These are phyloP conservation scores for Pseudogymnoascus sp. DNA, from an alignment of 2,329 filamentous ascomycete species.

Conservation along the genomic window DNA sequence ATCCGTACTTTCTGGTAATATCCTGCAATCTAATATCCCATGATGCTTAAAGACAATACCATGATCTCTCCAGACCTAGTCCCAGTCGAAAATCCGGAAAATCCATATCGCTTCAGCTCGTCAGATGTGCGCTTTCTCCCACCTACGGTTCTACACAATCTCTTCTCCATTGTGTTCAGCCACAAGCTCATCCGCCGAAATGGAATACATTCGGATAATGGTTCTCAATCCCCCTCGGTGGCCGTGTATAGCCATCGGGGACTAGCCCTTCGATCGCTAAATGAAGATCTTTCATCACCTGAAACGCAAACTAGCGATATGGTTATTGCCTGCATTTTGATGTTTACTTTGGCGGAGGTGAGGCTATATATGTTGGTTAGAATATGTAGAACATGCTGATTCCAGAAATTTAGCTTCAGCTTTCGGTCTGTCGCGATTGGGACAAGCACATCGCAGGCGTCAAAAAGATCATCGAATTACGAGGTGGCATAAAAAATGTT, in stretches of 20 bases:
- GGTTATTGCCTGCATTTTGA: conserved; percentile 4
- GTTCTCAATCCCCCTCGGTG: neutral
- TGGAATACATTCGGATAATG: neutral
- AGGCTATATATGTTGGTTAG: neutral
- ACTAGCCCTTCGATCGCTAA: neutral
- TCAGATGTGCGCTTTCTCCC: neutral
- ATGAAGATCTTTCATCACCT: neutral
- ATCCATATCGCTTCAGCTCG: neutral
- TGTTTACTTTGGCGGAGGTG: conserved; percentile 1
- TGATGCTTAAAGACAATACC: neutral
- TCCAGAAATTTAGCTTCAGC: neutral
- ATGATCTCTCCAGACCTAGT: conserved; percentile 4
- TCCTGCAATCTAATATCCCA: neutral
- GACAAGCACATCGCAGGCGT: neutral
- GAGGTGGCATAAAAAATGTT: neutral
- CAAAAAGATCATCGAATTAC: neutral
- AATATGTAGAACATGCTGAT: neutral
- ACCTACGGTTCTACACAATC: neutral
- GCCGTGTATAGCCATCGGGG: conserved; percentile 3
- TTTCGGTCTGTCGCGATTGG: neutral
- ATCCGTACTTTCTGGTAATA: neutral
- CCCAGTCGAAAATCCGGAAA: neutral
- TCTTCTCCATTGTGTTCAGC: conserved; percentile 7
- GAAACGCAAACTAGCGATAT: conserved; percentile 1
- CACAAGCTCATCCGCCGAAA: neutral